phyloP scores from a whole-genome alignment of 805 yeast species.

The Metschnikowia aberdeeniae region DNA sequence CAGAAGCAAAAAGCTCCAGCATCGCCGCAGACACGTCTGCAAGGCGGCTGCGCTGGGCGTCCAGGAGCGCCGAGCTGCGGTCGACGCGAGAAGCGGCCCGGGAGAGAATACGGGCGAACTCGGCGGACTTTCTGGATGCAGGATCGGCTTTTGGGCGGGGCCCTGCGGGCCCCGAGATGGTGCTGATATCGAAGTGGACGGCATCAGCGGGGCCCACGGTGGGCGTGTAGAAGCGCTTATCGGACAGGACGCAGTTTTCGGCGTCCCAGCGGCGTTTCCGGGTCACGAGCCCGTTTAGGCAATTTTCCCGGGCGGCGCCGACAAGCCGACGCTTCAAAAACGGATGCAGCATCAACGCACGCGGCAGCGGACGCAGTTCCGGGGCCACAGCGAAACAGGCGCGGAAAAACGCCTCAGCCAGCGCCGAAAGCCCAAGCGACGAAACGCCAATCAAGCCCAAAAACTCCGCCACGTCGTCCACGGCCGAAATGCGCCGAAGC shows the following conservation, averaged over 20 bases:
- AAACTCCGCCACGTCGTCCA: slow-evolving; percentile 30
- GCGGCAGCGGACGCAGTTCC: neutral
- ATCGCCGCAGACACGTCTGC: neutral
- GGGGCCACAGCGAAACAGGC: neutral
- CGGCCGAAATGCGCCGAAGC: slow-evolving; percentile 34
- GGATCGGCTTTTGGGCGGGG: no score
- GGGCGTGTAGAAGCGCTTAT: slow-evolving; percentile 31
- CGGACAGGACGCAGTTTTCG: slow-evolving; percentile 30
- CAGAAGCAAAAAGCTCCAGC: neutral
- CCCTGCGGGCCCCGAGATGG: slow-evolving; percentile 13
- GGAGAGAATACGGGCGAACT: slow-evolving; percentile 18
- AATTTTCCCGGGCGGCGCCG: slow-evolving; percentile 8
- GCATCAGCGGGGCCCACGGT: slow-evolving; percentile 24
- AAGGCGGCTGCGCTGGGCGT: slow-evolving; percentile 8
- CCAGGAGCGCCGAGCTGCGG: slow-evolving; percentile 19
- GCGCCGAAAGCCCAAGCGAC: neutral
- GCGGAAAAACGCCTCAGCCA: slow-evolving; percentile 1
- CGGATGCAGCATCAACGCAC: neutral
- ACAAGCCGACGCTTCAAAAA: neutral
- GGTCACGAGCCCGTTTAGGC: slow-evolving; percentile 29
- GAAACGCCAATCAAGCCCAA: slow-evolving; percentile 14
- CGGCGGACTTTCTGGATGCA: slow-evolving; percentile 4
- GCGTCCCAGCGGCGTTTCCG: slow-evolving; percentile 38
- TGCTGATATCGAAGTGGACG: slow-evolving; percentile 37
- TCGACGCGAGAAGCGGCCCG: slow-evolving; percentile 27